Conservation (phyloP, 1,284 basidiomycete species). For the Leucoagaricus sp. region DNA sequence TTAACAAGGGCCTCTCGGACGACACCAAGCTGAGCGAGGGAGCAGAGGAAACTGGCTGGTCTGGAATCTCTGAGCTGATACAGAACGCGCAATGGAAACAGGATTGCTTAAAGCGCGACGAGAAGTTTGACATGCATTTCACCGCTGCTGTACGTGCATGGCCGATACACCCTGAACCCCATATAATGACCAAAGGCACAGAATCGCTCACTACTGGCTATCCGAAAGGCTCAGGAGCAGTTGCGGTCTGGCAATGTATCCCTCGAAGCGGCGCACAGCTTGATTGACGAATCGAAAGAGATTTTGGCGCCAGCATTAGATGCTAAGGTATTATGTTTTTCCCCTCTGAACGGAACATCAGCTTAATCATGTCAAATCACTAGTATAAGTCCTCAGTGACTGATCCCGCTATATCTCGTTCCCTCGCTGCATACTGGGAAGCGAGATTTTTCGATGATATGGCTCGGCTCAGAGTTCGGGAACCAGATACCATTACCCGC, state of each 20-base stretch:
- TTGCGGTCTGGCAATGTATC: conserved; percentile 42
- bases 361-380: conserved; percentile 18
- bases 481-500: conserved; percentile 90
- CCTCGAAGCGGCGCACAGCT: conserved; percentile 51
- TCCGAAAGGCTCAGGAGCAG: conserved; percentile 44
- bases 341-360: neutral
- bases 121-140: conserved; percentile 91
- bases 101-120: conserved; percentile 74
- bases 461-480: conserved; percentile 82
- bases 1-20: conserved; percentile 57
- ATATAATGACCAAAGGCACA: conserved; percentile 25
- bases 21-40: conserved; percentile 47
- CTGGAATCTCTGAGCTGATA: conserved; percentile 48
- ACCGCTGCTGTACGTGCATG: conserved; percentile 61
- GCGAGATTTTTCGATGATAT: conserved; percentile 91
- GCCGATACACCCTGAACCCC: neutral
- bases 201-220: conserved; percentile 55
- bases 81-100: conserved; percentile 66
- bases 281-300: conserved; percentile 78
- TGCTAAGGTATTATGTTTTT: conserved; percentile 53
- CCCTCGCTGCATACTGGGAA: conserved; percentile 91
- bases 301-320: conserved; percentile 77
- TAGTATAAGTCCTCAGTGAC: conserved; percentile 82
- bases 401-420: conserved; percentile 86
- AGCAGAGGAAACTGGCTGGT: conserved; percentile 55